Evolutionary conservation across 2,329 filamentous ascomycete species (phyloP).

Genomic region (Graphilbum sp.): DNA sequence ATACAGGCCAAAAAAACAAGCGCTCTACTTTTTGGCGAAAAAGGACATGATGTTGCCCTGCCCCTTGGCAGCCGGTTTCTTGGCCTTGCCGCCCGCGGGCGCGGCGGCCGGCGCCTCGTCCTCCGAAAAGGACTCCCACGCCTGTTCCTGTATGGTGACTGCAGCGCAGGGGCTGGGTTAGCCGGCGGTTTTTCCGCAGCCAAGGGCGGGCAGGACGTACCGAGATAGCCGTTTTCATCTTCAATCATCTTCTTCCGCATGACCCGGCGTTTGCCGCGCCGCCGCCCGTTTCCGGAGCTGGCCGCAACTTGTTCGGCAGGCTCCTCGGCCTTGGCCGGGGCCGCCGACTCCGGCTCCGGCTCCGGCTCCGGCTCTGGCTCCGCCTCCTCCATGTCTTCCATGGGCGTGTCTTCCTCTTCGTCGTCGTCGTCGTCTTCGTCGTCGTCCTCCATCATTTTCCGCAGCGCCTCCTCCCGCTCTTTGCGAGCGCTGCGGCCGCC

Average conservation of each 20-base stretch:
- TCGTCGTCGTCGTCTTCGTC: conserved; percentile 30
- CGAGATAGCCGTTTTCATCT: conserved; percentile 80
- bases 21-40: conserved; percentile 58
- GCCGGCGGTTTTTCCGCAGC: no score
- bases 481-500: conserved; percentile 26
- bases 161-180: no score
- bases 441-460: conserved; percentile 61
- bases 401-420: conserved; percentile 21
- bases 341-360: conserved; percentile 16
- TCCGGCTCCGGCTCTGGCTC: conserved; percentile 21
- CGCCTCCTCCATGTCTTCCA: conserved; percentile 9
- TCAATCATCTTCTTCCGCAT: conserved; percentile 78
- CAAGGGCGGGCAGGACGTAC: conserved; percentile 25
- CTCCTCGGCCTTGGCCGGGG: conserved; percentile 20
- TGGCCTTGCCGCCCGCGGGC: conserved; percentile 30
- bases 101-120: conserved; percentile 50
- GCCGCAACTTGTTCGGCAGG: conserved; percentile 30
- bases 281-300: conserved; percentile 40
- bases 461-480: conserved; percentile 48
- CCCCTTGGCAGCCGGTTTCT: conserved; percentile 41
- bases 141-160: conserved; percentile 75
- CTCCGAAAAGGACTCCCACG: conserved; percentile 89
- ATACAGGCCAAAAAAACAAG: background rate
- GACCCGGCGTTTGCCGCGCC: conserved; percentile 61
- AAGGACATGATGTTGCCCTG: conserved; percentile 87